These are phyloP conservation scores for Hypoxylon sp. DNA, from an alignment of 2,329 filamentous ascomycete genomes.

Conservation along the genomic window DNA sequence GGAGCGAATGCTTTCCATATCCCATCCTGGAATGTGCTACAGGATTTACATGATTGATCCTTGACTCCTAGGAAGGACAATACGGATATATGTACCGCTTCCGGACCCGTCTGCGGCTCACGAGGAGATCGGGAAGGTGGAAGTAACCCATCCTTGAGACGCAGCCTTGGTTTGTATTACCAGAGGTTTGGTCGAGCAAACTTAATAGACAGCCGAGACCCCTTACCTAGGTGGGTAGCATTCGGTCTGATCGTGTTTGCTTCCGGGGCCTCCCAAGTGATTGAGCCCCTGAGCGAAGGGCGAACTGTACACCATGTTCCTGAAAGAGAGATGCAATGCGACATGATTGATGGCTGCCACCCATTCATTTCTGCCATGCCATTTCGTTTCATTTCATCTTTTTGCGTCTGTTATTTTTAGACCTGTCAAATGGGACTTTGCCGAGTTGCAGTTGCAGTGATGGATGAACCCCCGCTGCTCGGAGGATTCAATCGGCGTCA, in stretches of 20 bases:
- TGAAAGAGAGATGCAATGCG: slow-evolving; percentile 5
- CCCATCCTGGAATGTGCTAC: background rate
- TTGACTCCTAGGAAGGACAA: background rate
- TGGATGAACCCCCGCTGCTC: background rate
- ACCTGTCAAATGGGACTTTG: background rate
- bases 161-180: background rate
- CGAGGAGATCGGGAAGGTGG: slow-evolving; percentile 7
- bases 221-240: slow-evolving; percentile 6
- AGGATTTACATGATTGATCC: slow-evolving; percentile 1
- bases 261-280: background rate
- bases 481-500: slow-evolving; percentile 16
- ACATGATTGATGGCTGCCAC: background rate
- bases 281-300: background rate
- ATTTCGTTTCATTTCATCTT: no score
- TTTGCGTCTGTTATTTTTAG: background rate
- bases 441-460: slow-evolving; percentile 1
- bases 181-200: background rate
- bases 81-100: background rate
- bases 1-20: background rate
- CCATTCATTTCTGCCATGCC: background rate
- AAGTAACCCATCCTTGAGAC: background rate
- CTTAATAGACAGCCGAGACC: background rate
- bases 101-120: background rate
- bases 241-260: background rate
- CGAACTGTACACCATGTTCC: background rate